Evolutionary conservation across 192 early-diverging fungal species (phyloP).

Genomic region (Coemansia sp.): DNA sequence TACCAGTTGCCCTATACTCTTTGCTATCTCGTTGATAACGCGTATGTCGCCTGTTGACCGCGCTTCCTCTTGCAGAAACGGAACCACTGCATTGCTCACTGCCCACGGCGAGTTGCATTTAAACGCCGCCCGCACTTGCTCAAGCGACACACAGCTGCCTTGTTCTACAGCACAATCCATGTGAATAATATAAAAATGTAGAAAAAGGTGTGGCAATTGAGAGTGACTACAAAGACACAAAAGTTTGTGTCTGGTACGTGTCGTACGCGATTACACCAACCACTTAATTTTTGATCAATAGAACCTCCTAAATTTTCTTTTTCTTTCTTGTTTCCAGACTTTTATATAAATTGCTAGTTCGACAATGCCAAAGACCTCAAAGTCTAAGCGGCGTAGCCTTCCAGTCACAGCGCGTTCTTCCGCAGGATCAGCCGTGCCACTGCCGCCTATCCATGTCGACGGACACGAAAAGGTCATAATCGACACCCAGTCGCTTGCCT

Average conservation of each 20-base stretch:
- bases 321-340: too few relatives aligned
- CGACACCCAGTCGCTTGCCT: not conserved
- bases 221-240: not conserved
- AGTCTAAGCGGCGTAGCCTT: conserved; percentile 18
- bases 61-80: conserved; percentile 38
- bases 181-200: not conserved
- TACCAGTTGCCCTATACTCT: conserved; percentile 29
- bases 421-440: conserved; percentile 3
- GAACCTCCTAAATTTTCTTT: not conserved
- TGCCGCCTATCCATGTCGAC: conserved; percentile 43
- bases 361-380: conserved; percentile 32
- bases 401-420: conserved; percentile 25
- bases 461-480: conserved; percentile 36
- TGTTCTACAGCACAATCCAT: conserved; percentile 5
- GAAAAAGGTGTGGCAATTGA: not conserved
- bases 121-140: conserved; percentile 43
- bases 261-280: not conserved
- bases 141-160: conserved; percentile 24
- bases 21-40: conserved; percentile 37
- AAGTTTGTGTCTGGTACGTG: not conserved
- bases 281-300: not conserved
- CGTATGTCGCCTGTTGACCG: conserved; percentile 34
- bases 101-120: conserved; percentile 29
- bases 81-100: conserved; percentile 30
- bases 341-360: too few relatives aligned